Base-by-base conservation (phyloP, 331 rosid species). In the Arachis monticola region DNA sequence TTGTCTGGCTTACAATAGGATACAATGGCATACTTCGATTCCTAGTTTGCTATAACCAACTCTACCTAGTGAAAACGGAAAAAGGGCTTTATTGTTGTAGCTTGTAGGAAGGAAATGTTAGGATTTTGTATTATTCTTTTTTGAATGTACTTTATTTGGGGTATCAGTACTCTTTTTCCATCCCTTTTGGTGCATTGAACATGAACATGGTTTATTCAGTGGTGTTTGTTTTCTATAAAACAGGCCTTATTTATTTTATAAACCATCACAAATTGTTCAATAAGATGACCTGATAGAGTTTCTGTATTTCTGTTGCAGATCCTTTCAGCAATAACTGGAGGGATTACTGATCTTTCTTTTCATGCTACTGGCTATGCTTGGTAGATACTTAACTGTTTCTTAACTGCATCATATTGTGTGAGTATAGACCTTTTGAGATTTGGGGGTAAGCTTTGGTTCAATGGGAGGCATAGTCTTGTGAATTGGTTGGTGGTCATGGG, bases 321-420 rank as follows among this genome's bases (percentile, higher is more conserved):
- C 60, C 92, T 95, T 82, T 95, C 99, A 61, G 99, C 99, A 72
- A 88, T 90, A 76, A 87, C 96, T 40, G 99, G 99, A 68, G 99
- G 99, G 72, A 72, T 90, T 63, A 95, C 99, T 27, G 99, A 95
- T 84, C 75, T 95, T 32, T 76, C 97, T 40, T 95, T 95, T 82
- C 90, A 92, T 79, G 89, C 97, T 10, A 51, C 85, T 31, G 99
- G 99, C 81, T 95, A 95, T 68, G 70, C 86, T 5, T 95, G 99
- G 99, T 97, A 95, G 82, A 82, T 90, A 75, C 58, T 79, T 55
- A 95, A 95, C 84, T 95, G 99, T 77, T 92, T 95, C 83, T 84
- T 95, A 78, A 95, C 99, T 44, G 99, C 99, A 27, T 92, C 99
- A 61, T 95, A 95, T 89, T 95, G 97, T 64, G 99, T 95, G 86